Percentiles rank a stretch among this genome's conserved stretches.
phyloP scores from a whole-genome alignment of 1,284 basidiomycete genomes.

The Cutaneotrichosporon sp. region DNA sequence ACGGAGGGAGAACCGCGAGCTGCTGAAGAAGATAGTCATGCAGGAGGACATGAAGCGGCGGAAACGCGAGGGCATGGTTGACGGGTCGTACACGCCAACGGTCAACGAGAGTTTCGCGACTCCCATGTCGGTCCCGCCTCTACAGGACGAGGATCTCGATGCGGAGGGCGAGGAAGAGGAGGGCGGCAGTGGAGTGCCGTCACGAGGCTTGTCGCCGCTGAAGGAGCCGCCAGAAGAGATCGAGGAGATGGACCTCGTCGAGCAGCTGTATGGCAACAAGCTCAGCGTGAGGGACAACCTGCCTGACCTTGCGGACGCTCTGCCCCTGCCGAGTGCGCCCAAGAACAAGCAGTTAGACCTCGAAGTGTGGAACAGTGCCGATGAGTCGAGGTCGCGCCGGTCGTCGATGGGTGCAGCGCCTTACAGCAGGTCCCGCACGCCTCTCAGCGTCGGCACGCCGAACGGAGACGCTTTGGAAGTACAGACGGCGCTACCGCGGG shows the following conservation, averaged over 20 bases:
- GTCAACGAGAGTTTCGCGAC: conserved; percentile 15
- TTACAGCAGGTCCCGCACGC: background rate
- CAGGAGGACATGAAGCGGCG: conserved; percentile 58
- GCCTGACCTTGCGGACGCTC: conserved; percentile 71
- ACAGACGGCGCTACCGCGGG: background rate
- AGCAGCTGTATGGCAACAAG: conserved; percentile 80
- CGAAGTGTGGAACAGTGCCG: conserved; percentile 59
- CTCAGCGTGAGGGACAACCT: conserved; percentile 64
- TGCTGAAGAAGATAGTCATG: conserved; percentile 73
- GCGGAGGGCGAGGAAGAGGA: background rate
- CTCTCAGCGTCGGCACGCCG: background rate
- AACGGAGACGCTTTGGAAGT: conserved; percentile 4
- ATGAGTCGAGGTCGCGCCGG: conserved; percentile 21
- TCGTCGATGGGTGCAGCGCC: conserved; percentile 17
- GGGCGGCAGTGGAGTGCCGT: background rate
- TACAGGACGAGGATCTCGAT: background rate
- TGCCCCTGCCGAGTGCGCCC: conserved; percentile 69
- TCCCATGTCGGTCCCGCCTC: conserved; percentile 22
- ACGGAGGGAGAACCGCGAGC: conserved; percentile 76
- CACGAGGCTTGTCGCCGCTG: background rate
- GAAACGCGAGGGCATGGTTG: conserved; percentile 31
- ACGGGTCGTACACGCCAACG: background rate
- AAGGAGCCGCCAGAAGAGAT: conserved; percentile 40
- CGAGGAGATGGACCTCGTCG: conserved; percentile 89
- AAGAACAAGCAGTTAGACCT: conserved; percentile 85